Evolutionary conservation across 345 rosid species (phyloP).

Genomic region (Bretschneidera sinensis): DNA sequence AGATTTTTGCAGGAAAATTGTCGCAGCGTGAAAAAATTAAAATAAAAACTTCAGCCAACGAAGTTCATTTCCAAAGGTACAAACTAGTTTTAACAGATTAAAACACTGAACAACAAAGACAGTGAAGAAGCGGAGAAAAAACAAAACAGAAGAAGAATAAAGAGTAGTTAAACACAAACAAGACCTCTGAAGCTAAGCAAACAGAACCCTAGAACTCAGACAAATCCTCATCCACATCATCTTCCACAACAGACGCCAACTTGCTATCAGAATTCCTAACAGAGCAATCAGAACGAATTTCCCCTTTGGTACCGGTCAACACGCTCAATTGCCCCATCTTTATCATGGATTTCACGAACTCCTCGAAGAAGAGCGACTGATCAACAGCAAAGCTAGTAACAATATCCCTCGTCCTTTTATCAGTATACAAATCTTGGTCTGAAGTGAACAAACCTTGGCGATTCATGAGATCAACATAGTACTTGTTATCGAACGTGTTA

Average conservation of each 20-base stretch:
- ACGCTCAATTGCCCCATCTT: constrained; percentile 75
- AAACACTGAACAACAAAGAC: no score
- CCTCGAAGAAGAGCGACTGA: constrained; percentile 55
- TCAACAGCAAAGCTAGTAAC: constrained; percentile 61
- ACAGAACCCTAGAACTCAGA: constrained; percentile 32
- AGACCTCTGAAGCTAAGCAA: no score
- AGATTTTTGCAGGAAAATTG: no score
- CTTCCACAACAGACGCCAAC: constrained; percentile 44
- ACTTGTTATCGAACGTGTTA: constrained; percentile 73
- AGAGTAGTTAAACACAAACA: no score
- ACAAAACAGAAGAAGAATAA: no score
- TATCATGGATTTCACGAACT: constrained; percentile 49
- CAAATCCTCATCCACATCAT: constrained; percentile 33
- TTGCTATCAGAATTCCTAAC: constrained; percentile 38
- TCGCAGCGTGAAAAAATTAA: no score
- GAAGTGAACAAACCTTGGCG: constrained; percentile 82
- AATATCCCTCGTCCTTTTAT: constrained; percentile 48
- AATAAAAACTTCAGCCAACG: no score
- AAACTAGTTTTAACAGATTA: no score
- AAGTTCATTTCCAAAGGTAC: no score
- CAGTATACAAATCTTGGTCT: constrained; percentile 73
- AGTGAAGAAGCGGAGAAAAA: no score
- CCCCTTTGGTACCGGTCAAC: constrained; percentile 60
- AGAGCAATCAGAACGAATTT: constrained; percentile 72
- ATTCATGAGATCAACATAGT: constrained; percentile 70